Evolutionary conservation across 768 basidiomycete genomes (phyloP), one percentile per base, ranked within the genome.

Genomic region (Trichaptum fuscoviolaceum): DNA sequence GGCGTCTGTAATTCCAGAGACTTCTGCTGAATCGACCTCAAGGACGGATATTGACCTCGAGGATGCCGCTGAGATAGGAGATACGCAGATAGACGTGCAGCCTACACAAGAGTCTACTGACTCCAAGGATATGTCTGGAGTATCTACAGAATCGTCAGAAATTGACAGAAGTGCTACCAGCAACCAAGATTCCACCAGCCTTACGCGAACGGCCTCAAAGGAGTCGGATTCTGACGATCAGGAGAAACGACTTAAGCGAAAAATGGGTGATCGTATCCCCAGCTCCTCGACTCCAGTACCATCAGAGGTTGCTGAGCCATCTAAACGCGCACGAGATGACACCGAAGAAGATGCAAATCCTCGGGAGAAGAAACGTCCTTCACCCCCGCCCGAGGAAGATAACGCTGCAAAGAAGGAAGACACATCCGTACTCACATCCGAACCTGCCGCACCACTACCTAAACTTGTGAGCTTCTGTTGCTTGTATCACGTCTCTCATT

Each of bases 231-330:
- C 74, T 65, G 78, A 75, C 12, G 82, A 81, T 42, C 79, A 74
- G 64, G 88, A 89, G 64, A 90, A 88, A 75, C 84, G 83, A 57
- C 75, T 88, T 66, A 91, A 90, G 75, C 85, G 91, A 69, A 91
- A 91, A 71, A 81, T 85, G 67, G 79, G 82, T 57, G 88, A 91
- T 74, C 84, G 89, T 59, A 88, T 85, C 25, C 82, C 87, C 0
- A 91, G 89, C 72, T 17, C 20, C 15, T 42, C 62, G 23, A 42
- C 42, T 8, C 27, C 62, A 1, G 61, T 23, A 7, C 35, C 62
- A 15, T 27, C 25, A 9, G 61, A 18, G 7, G 58, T 15, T 57
- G 67, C 67, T 6, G 77, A 87, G 65, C 77, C 83, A 2, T 71
- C 82, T 26, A 90, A 90, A 73, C 81, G 88, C 25, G 84, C 79